Evolutionary conservation across 148 eudicot genomes (phyloP), one percentile per base, ranked within the genome.

Genomic region (Diospyros kaki): DNA sequence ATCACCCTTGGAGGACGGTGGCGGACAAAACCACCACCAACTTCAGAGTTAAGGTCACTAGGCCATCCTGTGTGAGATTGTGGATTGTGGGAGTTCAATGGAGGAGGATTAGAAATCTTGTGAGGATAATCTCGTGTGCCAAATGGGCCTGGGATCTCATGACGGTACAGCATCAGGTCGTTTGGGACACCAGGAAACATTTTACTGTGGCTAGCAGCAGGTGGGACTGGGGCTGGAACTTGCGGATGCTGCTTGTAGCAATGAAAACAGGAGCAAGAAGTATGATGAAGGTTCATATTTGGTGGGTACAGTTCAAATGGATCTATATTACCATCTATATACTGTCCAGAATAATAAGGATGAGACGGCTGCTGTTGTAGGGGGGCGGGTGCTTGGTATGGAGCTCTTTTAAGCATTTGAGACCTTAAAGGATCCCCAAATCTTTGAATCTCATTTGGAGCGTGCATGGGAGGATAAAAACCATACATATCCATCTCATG

Each of bases 191-290:
- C 83, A 74, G 87, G 73, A 65, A 76, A 81, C 81, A 84, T 81
- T 77, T 84, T 80, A 71, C 79, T 82, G 75, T 73, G 68, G 77
- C 66, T 85, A 45, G 84, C 75, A 69, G 85, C 42, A 18, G 83
- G 81, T 71, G 84, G 86, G 61, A 75, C 54, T 61, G 81, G 89
- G 54, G 63, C 42, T 7, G 81, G 78, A 79, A 77, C 84, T 74
- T 77, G 81, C n/a, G 56, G 71, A 53, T 86, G 83, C 66, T 77
- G 79, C 64, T 75, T 82, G 83, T 81, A 86, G 82, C 97, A 92
- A n/a, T 83, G 84, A 76, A 86, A 82, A 76, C 94, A 90, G 59
- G 89, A 72, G 78, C 96, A 95, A 64, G 96, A 81, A 58, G 79
- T 84, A 58, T 86, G 94, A 75, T 87, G 83, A 72, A 45, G 83